Base-by-base conservation (phyloP, 73 alveolate genomes). In the Paramecium pentaurelia region DNA sequence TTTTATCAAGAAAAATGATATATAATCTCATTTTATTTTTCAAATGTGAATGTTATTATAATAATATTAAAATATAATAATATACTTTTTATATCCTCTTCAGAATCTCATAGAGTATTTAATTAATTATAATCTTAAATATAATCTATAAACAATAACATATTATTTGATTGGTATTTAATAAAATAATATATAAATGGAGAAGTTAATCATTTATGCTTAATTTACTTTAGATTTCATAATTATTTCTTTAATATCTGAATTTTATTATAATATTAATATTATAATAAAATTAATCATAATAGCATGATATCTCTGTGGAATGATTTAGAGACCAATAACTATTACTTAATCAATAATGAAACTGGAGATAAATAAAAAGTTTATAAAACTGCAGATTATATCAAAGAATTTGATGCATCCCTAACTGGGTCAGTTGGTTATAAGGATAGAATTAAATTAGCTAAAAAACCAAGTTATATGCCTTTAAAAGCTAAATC, bases 381-480 rank as follows among this genome's bases (percentile, higher is more conserved):
- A 45, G 91, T 80, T 20, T 49, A 45, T 14, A 80, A 47, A 80
- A 80, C 91, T 27, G 75, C 75, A 32, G 91, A 80, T 45, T 80
- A 20, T 80, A 80, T 80, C 14, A 80, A 80, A 45, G 91, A 80
- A 45, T 80, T 80, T 45, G 91, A 80, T 80, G 75, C 91, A 10
- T 80, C 91, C n/a, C 49, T 80, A 27, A 80, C 91, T 25, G 91
- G 91, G 9, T 80, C 71, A 2, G 91, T 80, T 47, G 75, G 91
- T 45, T 80, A 80, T 22, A 80, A 44, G 22, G 91, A 80, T 25
- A 80, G 91, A 80, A 44, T 80, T 10, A 45, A 80, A 80, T 9
- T 45, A 44, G 91, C 91, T 11, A 45, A 42, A 47, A 80, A 80
- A 80, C 77, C 77, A 32, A 44, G 91, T 42, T 80, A 80, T 47